Evolutionary conservation across 805 yeast genomes (phyloP).

Genomic region (Candida rishiriensis): DNA sequence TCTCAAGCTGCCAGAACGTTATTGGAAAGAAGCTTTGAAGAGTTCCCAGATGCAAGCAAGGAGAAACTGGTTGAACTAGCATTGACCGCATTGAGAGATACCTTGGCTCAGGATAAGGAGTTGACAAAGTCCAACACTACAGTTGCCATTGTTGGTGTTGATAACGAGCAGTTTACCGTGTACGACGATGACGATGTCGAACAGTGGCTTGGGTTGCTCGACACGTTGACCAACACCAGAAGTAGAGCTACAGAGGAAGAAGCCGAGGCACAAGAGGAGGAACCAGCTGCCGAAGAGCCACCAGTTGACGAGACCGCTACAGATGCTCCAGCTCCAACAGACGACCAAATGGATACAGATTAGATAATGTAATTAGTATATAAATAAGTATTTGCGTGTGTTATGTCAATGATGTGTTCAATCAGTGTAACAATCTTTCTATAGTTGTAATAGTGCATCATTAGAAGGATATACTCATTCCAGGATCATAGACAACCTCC

Average conservation of each 20-base stretch:
- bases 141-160: slow-evolving; percentile 88
- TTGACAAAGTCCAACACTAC: slow-evolving; percentile 80
- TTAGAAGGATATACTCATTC: slow-evolving; percentile 35
- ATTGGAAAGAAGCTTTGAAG: slow-evolving; percentile 78
- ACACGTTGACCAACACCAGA: slow-evolving; percentile 57
- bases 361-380: slow-evolving; percentile 1
- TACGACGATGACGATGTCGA: slow-evolving; percentile 86
- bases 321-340: slow-evolving; percentile 8
- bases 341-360: slow-evolving; percentile 36
- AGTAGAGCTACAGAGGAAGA: slow-evolving; percentile 35
- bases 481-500: slow-evolving; percentile 69
- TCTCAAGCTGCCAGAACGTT: slow-evolving; percentile 98
- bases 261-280: slow-evolving; percentile 25
- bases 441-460: background rate
- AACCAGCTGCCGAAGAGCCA: slow-evolving; percentile 6
- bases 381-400: too few relatives aligned
- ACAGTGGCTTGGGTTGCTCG: slow-evolving; percentile 76
- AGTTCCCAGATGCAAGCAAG: slow-evolving; percentile 52
- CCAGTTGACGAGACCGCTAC: slow-evolving; percentile 11
- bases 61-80: slow-evolving; percentile 84
- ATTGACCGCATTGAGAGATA: slow-evolving; percentile 87
- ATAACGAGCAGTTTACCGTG: slow-evolving; percentile 56
- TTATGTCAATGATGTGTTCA: background rate
- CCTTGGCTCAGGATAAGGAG: slow-evolving; percentile 91
- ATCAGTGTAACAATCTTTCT: background rate